These are phyloP conservation scores for Leptosphaerulina australis DNA, from an alignment of 2,329 filamentous ascomycete genomes.

Conservation along the genomic window DNA sequence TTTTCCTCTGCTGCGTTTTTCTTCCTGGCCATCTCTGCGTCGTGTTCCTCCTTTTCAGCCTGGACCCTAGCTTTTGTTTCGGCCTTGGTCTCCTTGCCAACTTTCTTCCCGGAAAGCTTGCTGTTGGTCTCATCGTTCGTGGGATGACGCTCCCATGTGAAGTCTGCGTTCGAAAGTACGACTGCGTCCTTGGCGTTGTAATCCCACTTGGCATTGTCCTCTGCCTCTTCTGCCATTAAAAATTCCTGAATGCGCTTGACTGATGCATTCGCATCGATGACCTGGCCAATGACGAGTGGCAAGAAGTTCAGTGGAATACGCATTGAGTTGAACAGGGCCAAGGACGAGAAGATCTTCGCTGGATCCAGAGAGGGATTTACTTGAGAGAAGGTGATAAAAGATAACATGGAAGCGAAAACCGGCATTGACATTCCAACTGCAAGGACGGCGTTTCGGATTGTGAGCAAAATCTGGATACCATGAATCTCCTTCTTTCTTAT, in stretches of 20 bases:
- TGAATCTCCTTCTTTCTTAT: conserved; percentile 79
- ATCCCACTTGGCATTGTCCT: conserved; percentile 70
- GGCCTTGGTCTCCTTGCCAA: conserved; percentile 56
- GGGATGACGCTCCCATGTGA: conserved; percentile 82
- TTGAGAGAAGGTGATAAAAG: conserved; percentile 81
- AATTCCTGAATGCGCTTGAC: conserved; percentile 87
- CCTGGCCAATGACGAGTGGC: conserved; percentile 84
- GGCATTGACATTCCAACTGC: conserved; percentile 84
- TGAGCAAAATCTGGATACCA: conserved; percentile 81
- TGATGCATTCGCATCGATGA: conserved; percentile 87
- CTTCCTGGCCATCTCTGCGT: conserved; percentile 52
- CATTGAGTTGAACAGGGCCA: conserved; percentile 91
- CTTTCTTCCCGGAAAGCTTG: conserved; percentile 48
- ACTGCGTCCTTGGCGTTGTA: conserved; percentile 63
- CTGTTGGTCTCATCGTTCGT: conserved; percentile 54
- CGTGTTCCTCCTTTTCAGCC: conserved; percentile 30
- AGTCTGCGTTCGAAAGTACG: conserved; percentile 72
- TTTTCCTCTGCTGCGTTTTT: conserved; percentile 56
- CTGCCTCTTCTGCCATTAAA: conserved; percentile 80
- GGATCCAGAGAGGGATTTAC: conserved; percentile 71
- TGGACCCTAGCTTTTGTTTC: conserved; percentile 33
- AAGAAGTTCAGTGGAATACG: conserved; percentile 88
- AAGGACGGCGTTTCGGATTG: conserved; percentile 84
- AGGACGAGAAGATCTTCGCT: conserved; percentile 85
- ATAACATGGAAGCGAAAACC: conserved; percentile 92